Conservation (phyloP, 805 yeast genomes). For the Ogataea wickerhamii region DNA sequence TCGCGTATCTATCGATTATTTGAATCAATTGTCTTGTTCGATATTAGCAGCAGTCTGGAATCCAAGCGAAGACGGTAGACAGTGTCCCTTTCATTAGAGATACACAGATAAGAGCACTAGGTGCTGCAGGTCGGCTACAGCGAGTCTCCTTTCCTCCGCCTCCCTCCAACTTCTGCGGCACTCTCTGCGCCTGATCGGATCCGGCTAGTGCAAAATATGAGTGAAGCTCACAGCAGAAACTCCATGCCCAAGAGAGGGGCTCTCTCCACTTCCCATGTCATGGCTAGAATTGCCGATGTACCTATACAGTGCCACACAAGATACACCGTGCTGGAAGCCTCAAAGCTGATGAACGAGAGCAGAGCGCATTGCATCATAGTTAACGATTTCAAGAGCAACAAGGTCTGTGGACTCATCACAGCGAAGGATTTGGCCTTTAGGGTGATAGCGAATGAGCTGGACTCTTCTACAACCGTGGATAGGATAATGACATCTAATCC, state of each 20-base stretch:
- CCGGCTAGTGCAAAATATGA: neutral
- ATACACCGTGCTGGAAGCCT: conserved; percentile 32
- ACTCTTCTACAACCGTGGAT: conserved; percentile 28
- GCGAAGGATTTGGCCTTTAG: conserved; percentile 46
- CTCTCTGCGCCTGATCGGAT: neutral
- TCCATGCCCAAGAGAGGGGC: conserved; percentile 5
- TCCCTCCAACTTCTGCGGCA: too few relatives aligned
- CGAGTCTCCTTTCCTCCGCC: too few relatives aligned
- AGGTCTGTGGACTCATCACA: conserved; percentile 40
- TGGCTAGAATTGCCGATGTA: conserved; percentile 32
- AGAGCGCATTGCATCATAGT: conserved; percentile 42
- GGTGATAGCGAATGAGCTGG: conserved; percentile 33
- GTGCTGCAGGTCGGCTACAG: too few relatives aligned
- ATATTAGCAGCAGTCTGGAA: too few relatives aligned
- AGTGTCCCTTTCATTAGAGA: too few relatives aligned
- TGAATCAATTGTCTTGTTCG: too few relatives aligned
- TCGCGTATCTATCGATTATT: too few relatives aligned
- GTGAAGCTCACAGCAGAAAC: neutral
- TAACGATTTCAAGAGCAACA: conserved; percentile 24
- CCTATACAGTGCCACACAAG: conserved; percentile 36
- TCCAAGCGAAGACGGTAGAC: too few relatives aligned
- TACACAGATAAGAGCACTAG: too few relatives aligned
- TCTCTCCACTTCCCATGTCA: conserved; percentile 13
- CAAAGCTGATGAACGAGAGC: conserved; percentile 36
- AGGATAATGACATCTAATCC: conserved; percentile 41